Conservation (phyloP, 1,284 basidiomycete genomes). For the Melampsora larici-populina region DNA sequence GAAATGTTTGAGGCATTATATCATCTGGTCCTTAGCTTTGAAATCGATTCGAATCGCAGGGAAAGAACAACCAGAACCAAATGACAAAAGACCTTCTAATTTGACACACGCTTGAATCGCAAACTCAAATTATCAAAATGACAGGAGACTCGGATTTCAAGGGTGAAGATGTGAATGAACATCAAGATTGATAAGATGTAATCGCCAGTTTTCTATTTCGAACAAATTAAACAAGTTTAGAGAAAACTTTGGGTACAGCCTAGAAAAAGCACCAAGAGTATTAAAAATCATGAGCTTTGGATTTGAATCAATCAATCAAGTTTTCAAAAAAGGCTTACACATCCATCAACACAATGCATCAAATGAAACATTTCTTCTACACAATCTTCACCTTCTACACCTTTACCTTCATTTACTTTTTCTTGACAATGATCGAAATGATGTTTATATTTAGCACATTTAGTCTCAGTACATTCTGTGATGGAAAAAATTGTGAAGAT, state of each 20-base stretch:
- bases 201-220: no score
- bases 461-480: constrained; percentile 38
- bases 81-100: no score
- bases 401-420: constrained; percentile 31
- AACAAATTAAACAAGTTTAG: background rate
- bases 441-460: constrained; percentile 42
- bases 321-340: constrained; percentile 27
- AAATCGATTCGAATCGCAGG: no score
- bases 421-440: constrained; percentile 44
- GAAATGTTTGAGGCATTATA: no score
- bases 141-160: no score
- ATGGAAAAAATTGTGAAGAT: no score
- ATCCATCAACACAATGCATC: constrained; percentile 44
- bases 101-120: no score
- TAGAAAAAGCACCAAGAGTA: background rate
- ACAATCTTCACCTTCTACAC: constrained; percentile 41
- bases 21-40: no score
- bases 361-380: constrained; percentile 43
- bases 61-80: no score
- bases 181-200: no score
- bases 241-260: constrained; percentile 35
- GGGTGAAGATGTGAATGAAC: no score
- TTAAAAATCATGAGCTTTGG: background rate
- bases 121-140: no score
- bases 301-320: background rate